Conservation (phyloP, 2,329 filamentous ascomycete genomes). For the Macrophomina tecta region DNA sequence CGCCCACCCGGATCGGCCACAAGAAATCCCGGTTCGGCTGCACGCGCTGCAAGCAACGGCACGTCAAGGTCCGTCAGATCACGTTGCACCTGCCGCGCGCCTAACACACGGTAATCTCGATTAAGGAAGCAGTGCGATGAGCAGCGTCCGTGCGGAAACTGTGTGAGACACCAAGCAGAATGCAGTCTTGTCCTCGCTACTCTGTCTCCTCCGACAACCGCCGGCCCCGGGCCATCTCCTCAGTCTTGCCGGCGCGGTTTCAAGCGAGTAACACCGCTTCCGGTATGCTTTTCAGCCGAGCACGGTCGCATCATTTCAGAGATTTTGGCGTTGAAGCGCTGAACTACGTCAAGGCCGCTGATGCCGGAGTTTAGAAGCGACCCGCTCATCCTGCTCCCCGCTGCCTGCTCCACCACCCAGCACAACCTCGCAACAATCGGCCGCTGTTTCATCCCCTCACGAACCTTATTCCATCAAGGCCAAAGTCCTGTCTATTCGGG, state of each 20-base stretch:
- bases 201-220: background rate
- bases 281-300: background rate
- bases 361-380: background rate
- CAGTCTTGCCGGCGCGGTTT: background rate
- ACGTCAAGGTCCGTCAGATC: constrained; percentile 8
- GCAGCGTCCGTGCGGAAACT: constrained; percentile 14
- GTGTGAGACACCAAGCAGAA: background rate
- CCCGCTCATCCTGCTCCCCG: background rate
- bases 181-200: constrained; percentile 5
- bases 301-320: too few species aligned
- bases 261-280: background rate
- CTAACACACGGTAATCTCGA: background rate
- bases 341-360: background rate
- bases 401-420: background rate
- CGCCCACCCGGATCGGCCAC: constrained; percentile 17
- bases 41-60: constrained; percentile 20
- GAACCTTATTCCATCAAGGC: background rate
- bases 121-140: constrained; percentile 13
- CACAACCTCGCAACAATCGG: background rate
- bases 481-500: constrained; percentile 10
- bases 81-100: background rate
- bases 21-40: constrained; percentile 20
- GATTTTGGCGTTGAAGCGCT: background rate
- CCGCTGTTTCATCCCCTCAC: background rate
- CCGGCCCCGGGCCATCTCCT: background rate